Conservation (phyloP, 257 asterid genomes). For the Solanum pimpinellifolium region DNA sequence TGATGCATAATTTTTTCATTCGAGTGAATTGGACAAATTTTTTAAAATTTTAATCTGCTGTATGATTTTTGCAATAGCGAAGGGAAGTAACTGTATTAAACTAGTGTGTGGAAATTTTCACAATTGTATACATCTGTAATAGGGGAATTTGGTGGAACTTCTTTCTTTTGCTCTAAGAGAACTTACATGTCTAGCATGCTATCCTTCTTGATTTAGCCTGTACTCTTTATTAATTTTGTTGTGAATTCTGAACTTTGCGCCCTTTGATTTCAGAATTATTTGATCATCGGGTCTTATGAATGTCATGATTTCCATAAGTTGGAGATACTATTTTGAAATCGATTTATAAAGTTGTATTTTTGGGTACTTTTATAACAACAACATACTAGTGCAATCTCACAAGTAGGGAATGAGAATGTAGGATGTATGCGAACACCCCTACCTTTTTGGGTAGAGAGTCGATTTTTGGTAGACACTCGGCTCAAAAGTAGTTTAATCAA, state of each 20-base stretch:
- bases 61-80: neutral
- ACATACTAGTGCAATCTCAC: neutral
- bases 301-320: neutral
- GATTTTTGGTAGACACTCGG: neutral
- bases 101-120: neutral
- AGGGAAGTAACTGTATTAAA: neutral
- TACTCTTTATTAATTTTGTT: neutral
- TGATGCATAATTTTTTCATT: neutral
- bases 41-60: neutral
- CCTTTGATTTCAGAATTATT: neutral
- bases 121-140: neutral
- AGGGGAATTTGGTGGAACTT: neutral
- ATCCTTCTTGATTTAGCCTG: neutral
- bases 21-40: neutral
- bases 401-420: neutral
- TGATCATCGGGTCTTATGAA: neutral
- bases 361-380: neutral
- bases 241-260: neutral
- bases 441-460: neutral
- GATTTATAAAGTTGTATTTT: neutral
- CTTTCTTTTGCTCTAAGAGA: neutral
- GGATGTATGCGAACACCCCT: neutral
- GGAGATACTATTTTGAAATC: neutral
- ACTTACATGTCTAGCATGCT: neutral
- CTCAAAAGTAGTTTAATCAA: neutral